phyloP scores from a whole-genome alignment of 306 rosid species.

The Dalbergia cultrata region DNA sequence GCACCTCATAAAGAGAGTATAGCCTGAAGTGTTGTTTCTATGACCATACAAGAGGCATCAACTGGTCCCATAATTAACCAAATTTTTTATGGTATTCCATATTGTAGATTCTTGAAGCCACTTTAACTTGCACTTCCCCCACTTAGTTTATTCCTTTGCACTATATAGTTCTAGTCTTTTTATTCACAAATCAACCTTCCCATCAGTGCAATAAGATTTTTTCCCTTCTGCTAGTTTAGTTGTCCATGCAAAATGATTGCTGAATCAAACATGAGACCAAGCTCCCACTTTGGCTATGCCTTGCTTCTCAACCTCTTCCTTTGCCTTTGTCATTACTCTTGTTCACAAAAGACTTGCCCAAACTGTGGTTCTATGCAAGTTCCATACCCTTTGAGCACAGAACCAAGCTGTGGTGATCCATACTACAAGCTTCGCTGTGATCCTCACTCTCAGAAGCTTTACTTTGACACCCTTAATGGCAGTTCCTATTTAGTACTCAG shows the following conservation, averaged over 20 bases:
- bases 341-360: conserved; percentile 77
- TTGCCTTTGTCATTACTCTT: conserved; percentile 45
- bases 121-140: conserved; percentile 51
- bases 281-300: conserved; percentile 48
- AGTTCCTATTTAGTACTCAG: conserved; percentile 68
- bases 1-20: conserved; percentile 54
- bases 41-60: conserved; percentile 64
- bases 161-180: conserved; percentile 32
- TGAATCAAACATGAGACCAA: conserved; percentile 47
- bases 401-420: conserved; percentile 73
- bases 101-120: conserved; percentile 59
- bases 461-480: conserved; percentile 72
- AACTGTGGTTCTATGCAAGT: conserved; percentile 76
- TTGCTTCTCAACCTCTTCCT: conserved; percentile 56
- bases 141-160: conserved; percentile 67
- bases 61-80: conserved; percentile 57
- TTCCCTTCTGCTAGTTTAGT: conserved; percentile 38
- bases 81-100: conserved; percentile 50
- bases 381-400: conserved; percentile 90
- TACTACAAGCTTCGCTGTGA: conserved; percentile 77
- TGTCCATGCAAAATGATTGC: conserved; percentile 56
- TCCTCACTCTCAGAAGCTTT: conserved; percentile 59
- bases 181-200: conserved; percentile 45
- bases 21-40: conserved; percentile 44
- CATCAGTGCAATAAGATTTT: conserved; percentile 42